These are phyloP conservation scores for Sordariomycetes sp. DNA, from an alignment of 2,329 filamentous ascomycete genomes.

Conservation along the genomic window DNA sequence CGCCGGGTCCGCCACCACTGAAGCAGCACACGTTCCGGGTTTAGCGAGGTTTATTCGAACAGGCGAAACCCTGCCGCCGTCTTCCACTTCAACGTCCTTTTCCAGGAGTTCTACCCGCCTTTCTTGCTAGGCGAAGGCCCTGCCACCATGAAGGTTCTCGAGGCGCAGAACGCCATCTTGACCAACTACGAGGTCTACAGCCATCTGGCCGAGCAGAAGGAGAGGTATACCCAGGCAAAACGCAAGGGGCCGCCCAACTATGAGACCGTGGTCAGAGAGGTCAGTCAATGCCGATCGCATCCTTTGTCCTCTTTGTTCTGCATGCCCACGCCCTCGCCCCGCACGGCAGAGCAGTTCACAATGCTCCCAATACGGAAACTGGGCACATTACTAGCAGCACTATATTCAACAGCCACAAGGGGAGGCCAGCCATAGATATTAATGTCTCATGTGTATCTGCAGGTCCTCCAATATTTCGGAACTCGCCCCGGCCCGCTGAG, in stretches of 20 bases:
- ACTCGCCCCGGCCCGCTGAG: constrained; percentile 44
- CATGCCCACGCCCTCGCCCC: background rate
- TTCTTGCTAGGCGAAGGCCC: background rate
- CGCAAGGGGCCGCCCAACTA: constrained; percentile 45
- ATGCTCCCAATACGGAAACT: background rate
- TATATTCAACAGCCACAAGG: background rate
- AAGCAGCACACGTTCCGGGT: background rate
- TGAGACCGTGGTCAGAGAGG: constrained; percentile 54
- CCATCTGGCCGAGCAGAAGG: constrained; percentile 48
- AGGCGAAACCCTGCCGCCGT: background rate
- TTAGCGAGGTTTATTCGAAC: background rate
- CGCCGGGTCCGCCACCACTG: background rate
- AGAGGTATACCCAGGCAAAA: constrained; percentile 37
- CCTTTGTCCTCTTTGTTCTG: background rate
- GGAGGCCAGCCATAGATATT: background rate
- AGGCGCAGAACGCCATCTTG: constrained; percentile 58
- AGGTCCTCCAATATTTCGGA: constrained; percentile 53
- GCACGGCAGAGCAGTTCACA: background rate
- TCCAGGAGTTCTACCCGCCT: background rate
- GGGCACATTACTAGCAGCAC: background rate
- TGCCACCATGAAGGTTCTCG: constrained; percentile 55
- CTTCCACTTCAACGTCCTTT: background rate
- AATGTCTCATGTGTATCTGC: background rate
- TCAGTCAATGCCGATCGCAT: constrained; percentile 19
- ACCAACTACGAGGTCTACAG: constrained; percentile 65